These are phyloP conservation scores for Diversispora epigaea DNA, from an alignment of 192 early-diverging fungal species.

Conservation along the genomic window DNA sequence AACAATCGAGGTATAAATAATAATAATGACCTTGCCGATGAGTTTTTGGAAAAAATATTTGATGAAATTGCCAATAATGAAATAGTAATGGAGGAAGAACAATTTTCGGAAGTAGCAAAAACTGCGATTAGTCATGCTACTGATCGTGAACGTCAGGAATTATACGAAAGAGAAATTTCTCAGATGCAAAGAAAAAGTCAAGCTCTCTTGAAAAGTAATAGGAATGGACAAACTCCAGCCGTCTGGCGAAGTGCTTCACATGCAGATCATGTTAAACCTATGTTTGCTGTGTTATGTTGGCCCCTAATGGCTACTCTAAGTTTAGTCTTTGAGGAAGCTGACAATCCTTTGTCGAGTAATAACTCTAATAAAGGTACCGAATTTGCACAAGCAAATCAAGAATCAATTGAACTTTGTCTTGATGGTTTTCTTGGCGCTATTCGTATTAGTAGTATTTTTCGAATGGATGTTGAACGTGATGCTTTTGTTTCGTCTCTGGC, in stretches of 20 bases:
- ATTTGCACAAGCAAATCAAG: slow-evolving; percentile 46
- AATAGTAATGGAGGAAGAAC: slow-evolving; percentile 93
- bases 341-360: slow-evolving; percentile 53
- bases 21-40: slow-evolving; percentile 74
- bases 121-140: slow-evolving; percentile 33
- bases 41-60: slow-evolving; percentile 73
- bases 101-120: slow-evolving; percentile 46
- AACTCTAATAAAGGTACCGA: slow-evolving; percentile 41
- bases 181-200: slow-evolving; percentile 72
- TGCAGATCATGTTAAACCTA: slow-evolving; percentile 84
- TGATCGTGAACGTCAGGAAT: slow-evolving; percentile 53
- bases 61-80: slow-evolving; percentile 82
- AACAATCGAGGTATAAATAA: slow-evolving; percentile 97
- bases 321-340: slow-evolving; percentile 79
- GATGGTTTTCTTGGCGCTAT: slow-evolving; percentile 79
- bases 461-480: slow-evolving; percentile 86
- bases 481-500: slow-evolving; percentile 89
- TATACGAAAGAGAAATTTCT: slow-evolving; percentile 61
- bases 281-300: slow-evolving; percentile 91
- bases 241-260: slow-evolving; percentile 66
- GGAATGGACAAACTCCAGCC: slow-evolving; percentile 41
- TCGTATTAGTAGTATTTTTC: slow-evolving; percentile 75
- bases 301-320: slow-evolving; percentile 78
- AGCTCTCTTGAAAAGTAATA: slow-evolving; percentile 56
- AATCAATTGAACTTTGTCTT: slow-evolving; percentile 72